Evolutionary conservation across 2,329 filamentous ascomycete genomes (phyloP).

Genomic region (Botrytis squamosa): DNA sequence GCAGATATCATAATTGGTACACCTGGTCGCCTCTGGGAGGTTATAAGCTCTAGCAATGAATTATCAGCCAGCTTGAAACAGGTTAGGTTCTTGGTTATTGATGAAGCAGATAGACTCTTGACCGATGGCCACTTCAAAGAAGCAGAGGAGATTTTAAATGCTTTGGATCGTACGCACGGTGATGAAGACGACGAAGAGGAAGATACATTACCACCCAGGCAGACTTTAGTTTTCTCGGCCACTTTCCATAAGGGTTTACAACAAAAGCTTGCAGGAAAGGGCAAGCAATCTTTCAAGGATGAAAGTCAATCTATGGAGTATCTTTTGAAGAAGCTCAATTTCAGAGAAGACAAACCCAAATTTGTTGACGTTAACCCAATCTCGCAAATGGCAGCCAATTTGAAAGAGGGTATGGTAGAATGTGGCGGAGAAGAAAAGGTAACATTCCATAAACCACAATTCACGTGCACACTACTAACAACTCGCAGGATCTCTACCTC

Average conservation of each 20-base stretch:
- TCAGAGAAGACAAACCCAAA: constrained; percentile 77
- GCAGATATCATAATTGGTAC: constrained; percentile 94
- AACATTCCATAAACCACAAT: constrained; percentile 28
- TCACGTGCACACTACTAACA: constrained; percentile 28
- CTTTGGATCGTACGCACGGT: constrained; percentile 66
- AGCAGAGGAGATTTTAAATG: constrained; percentile 79
- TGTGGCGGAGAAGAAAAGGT: constrained; percentile 93
- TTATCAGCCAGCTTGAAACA: constrained; percentile 68
- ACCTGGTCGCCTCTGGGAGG: constrained; percentile 90
- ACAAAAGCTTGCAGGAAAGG: constrained; percentile 81
- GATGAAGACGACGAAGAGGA: constrained; percentile 50
- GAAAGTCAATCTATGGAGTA: constrained; percentile 89
- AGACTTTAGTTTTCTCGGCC: constrained; percentile 94
- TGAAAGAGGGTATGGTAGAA: constrained; percentile 89
- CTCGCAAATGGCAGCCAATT: constrained; percentile 79
- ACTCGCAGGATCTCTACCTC: constrained; percentile 75
- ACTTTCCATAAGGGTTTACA: constrained; percentile 92
- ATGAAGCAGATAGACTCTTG: constrained; percentile 89
- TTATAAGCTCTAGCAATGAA: constrained; percentile 73
- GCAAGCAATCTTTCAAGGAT: constrained; percentile 58
- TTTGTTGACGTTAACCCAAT: constrained; percentile 91
- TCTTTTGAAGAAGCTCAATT: constrained; percentile 84
- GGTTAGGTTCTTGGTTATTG: constrained; percentile 81
- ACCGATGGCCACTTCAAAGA: constrained; percentile 96
- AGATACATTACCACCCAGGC: constrained; percentile 53